Evolutionary conservation across 2,329 filamentous ascomycete species (phyloP).

Genomic region (Aspergillus pseudotamarii): DNA sequence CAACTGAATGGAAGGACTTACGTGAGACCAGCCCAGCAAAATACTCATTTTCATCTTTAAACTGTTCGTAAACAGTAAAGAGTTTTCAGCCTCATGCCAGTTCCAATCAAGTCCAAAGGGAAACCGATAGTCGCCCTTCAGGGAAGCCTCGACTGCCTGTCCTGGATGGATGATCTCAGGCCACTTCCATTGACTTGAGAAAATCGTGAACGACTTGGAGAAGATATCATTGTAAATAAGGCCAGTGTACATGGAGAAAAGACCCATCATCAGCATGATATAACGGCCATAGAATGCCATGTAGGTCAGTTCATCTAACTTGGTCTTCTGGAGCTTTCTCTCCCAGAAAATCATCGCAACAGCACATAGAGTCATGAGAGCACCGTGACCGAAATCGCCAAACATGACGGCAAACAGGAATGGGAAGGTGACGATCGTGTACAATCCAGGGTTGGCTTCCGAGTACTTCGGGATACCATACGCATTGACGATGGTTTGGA

Average conservation of each 20-base stretch:
- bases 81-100: conserved; percentile 96
- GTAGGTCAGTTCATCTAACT: conserved; percentile 93
- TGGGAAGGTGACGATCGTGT: conserved; percentile 97
- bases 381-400: conserved; percentile 91
- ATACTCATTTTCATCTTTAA: conserved; percentile 99
- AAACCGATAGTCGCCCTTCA: conserved; percentile 80
- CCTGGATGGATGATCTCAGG: conserved; percentile 69
- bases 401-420: conserved; percentile 99
- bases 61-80: conserved; percentile 93
- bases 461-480: conserved; percentile 97
- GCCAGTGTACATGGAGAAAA: conserved; percentile 96
- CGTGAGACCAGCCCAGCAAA: conserved; percentile 89
- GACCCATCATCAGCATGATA: conserved; percentile 96
- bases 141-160: conserved; percentile 64
- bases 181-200: conserved; percentile 88
- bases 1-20: conserved; percentile 32
- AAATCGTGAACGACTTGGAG: conserved; percentile 87
- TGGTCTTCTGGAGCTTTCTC: conserved; percentile 76
- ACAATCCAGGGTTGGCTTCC: conserved; percentile 93
- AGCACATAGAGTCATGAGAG: conserved; percentile 83
- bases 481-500: conserved; percentile 98
- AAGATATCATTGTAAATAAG: conserved; percentile 98
- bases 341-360: conserved; percentile 96
- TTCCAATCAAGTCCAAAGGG: conserved; percentile 95
- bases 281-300: conserved; percentile 99